Evolutionary conservation across 805 yeast genomes (phyloP), one percentile per base, ranked within the genome.

Genomic region (Saccharomycopsis synnaedendra): DNA sequence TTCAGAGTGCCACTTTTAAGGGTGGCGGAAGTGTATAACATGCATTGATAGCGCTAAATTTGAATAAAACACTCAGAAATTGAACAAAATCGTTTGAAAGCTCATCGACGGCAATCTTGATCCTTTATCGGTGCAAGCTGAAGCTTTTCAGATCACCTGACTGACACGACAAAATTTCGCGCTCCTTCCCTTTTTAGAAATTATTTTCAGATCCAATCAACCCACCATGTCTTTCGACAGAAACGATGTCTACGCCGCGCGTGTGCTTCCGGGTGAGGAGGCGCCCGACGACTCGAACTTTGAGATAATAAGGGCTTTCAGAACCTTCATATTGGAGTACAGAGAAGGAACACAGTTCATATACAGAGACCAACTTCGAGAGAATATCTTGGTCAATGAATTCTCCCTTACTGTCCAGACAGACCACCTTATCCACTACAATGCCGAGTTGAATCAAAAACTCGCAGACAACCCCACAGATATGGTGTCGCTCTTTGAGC

Each of bases 281-380:
- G 70, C 78, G 1, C 72, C 74, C 27, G 84, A 79, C 53, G 71
- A 70, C 52, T 72, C 81, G 45, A 74, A 73, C 61, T 78, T 80
- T 47, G 93, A 82, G 63, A 72, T 83, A 57, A 74, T 79, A 58
- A 79, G 78, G 55, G 84, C 88, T 3, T 89, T 90, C 70, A 78
- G 82, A 55, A 72, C 77, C 56, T 93, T 93, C 64, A 75, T 93
- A 39, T 68, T 87, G 47, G 95, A 88, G 61, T 93, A 87, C 64
- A 76, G 95, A 64, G 73, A 86, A 52, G 83, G 85, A 59, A 76
- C 85, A 49, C 82, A 79, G 61, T 93, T 85, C 63, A 70, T 88
- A 38, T 90, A 90, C 69, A 73, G 95, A 70, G 96, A 89, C 58
- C 96, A 89, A 62, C 70, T 93, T 47, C 72, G 96, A 56, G 95